Percentiles rank a stretch among this genome's conserved stretches.
These are phyloP conservation scores for Loxodes magnus DNA, from an alignment of 73 alveolate genomes.

Conservation along the genomic window DNA sequence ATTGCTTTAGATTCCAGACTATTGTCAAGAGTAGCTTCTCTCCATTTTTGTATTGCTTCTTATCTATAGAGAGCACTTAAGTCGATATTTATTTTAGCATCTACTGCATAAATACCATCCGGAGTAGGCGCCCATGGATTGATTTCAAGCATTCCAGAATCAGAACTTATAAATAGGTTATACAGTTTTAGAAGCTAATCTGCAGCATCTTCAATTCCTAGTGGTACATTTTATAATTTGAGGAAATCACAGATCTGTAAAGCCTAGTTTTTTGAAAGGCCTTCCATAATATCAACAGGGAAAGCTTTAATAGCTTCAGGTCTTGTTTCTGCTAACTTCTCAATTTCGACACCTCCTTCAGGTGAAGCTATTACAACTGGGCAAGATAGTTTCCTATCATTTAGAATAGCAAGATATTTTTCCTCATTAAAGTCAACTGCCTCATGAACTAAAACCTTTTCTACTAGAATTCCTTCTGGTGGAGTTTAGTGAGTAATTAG, in stretches of 20 bases:
- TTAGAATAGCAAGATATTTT: conserved; percentile 48
- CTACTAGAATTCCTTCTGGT: conserved; percentile 49
- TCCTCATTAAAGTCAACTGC: conserved; percentile 61
- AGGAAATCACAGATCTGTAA: conserved; percentile 23
- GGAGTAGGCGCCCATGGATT: conserved; percentile 84
- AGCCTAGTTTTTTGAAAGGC: conserved; percentile 45
- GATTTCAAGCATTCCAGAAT: conserved; percentile 67
- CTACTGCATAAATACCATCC: conserved; percentile 44
- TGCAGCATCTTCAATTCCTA: conserved; percentile 20
- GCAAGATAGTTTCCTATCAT: conserved; percentile 51
- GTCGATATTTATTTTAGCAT: conserved; percentile 67
- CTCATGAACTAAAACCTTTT: conserved; percentile 59
- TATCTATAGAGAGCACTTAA: conserved; percentile 65
- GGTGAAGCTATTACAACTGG: conserved; percentile 45
- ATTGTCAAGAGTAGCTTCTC: conserved; percentile 35
- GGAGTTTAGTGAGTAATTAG: conserved; percentile 33
- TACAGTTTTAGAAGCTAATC: conserved; percentile 38
- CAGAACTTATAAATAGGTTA: conserved; percentile 38
- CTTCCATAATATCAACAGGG: conserved; percentile 33
- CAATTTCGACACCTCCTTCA: conserved; percentile 74
- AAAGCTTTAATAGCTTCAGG: conserved; percentile 50
- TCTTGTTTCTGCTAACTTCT: conserved; percentile 60
- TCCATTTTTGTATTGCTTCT: conserved; percentile 35
- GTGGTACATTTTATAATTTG: conserved; percentile 13
- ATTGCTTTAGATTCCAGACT: conserved; percentile 53